Evolutionary conservation across 768 basidiomycete species (phyloP).

Genomic region (Amyloporia xantha): DNA sequence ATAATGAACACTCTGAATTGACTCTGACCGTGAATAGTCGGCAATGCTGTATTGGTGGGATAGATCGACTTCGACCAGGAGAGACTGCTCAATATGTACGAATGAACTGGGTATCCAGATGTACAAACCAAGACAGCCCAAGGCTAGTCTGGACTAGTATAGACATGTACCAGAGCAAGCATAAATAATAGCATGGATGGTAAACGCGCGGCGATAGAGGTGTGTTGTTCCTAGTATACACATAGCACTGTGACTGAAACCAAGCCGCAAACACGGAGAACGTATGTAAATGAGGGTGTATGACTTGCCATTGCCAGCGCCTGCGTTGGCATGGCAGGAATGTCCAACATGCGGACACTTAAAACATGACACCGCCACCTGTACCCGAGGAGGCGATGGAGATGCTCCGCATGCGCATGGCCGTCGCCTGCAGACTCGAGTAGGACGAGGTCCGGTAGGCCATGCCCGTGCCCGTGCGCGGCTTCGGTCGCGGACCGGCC

Average conservation of each 20-base stretch:
- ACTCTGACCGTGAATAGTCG: no score
- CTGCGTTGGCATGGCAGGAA: neutral
- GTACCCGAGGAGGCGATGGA: conserved; percentile 10
- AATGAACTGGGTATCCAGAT: no score
- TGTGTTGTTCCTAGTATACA: neutral
- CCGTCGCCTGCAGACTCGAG: conserved; percentile 13
- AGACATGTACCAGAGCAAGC: neutral
- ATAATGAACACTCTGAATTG: no score
- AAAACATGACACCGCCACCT: conserved; percentile 3
- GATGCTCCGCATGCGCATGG: conserved; percentile 9
- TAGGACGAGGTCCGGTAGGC: conserved; percentile 35
- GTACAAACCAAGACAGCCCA: no score
- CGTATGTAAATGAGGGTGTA: neutral
- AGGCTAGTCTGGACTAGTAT: no score
- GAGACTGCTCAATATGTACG: no score
- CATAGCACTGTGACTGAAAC: neutral
- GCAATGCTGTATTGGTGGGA: no score
- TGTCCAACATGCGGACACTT: neutral
- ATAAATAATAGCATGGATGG: neutral
- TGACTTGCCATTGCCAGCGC: neutral
- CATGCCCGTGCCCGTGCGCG: conserved; percentile 66
- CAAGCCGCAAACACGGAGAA: neutral
- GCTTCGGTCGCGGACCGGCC: conserved; percentile 33
- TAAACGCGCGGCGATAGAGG: neutral
- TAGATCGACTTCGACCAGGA: no score